Base-by-base conservation (phyloP, 1,284 basidiomycete species). In the Leccinum huronense region DNA sequence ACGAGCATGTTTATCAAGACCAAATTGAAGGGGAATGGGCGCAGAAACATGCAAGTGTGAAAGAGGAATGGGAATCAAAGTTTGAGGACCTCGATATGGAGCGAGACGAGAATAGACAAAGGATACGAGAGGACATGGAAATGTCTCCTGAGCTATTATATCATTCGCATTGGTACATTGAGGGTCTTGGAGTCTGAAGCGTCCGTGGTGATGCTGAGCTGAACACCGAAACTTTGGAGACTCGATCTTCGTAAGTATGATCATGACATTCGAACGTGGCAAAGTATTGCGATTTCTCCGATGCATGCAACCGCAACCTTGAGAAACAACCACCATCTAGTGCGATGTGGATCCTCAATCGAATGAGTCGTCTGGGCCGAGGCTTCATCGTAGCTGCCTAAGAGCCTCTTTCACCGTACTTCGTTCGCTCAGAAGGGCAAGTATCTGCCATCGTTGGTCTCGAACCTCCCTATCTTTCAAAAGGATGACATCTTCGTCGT, bases 401-500 rank as follows among this genome's bases (percentile, higher is more conserved):
- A 90, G 75, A 34, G 82, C 82, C 64, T 92, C 87, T 68, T 84
- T 84, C n/a, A 92, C 83, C 5, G 87, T 84, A 73, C 89, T 91
- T 65, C 90, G 77, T 71, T 91, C 87, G 13, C 82, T 84, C n/a
- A 93, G 78, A 36, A 93, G 75, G 58, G 89, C 89, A 66, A 91
- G 80, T 48, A 91, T 81, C 71, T 92, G 90, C 88, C 88, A 90
- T 54, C 86, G 77, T 65, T 85, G 84, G 74, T 91, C 88, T 61
- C 83, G 79, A 23, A 85, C 83, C 67, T 90, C 87, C 33, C 86
- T 78, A 66, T 89, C 85, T 70, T 87, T 87, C 55, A 88, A 76
- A 9, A 86, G 71, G 2, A 80, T 74, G 14, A 86, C 76, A 59
- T 88, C 82, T 61, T 79, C 82, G 63, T 78, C 76, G 36, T 86